A percentile compares a stretch with the other conserved stretches of the same genome.
These are phyloP conservation scores for Candida oleophila DNA, from an alignment of 805 yeast genomes.

Conservation along the genomic window DNA sequence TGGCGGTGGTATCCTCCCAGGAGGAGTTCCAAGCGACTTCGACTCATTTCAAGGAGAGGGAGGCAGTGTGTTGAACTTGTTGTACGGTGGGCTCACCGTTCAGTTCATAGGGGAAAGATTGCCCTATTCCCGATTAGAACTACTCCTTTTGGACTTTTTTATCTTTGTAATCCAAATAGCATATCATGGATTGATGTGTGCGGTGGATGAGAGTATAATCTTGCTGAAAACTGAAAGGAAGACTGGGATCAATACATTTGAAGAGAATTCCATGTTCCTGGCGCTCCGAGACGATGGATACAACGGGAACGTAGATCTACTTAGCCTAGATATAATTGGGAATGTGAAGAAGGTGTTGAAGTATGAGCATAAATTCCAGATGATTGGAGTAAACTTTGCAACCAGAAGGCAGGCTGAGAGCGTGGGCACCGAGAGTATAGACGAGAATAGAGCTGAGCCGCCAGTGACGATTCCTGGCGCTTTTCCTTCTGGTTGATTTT, in stretches of 20 bases:
- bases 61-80: conserved; percentile 5
- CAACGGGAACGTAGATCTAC: conserved; percentile 34
- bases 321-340: conserved; percentile 24
- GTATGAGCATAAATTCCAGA: conserved; percentile 10
- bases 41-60: neutral
- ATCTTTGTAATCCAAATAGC: conserved; percentile 28
- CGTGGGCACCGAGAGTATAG: neutral
- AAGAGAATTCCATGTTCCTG: conserved; percentile 6
- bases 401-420: neutral
- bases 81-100: conserved; percentile 34
- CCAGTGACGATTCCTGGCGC: neutral
- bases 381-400: neutral
- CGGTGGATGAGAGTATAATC: conserved; percentile 29
- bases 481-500: neutral
- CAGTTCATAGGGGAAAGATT: conserved; percentile 41
- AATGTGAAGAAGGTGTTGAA: conserved; percentile 12
- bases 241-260: conserved; percentile 7
- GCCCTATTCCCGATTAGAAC: conserved; percentile 23
- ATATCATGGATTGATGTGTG: conserved; percentile 32
- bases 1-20: neutral
- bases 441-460: neutral
- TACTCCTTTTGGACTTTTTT: conserved; percentile 26
- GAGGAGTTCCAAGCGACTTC: neutral
- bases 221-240: conserved; percentile 9
- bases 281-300: conserved; percentile 32